Evolutionary conservation across 2,329 filamentous ascomycete genomes (phyloP).

Genomic region (Calonectria pteridis): DNA sequence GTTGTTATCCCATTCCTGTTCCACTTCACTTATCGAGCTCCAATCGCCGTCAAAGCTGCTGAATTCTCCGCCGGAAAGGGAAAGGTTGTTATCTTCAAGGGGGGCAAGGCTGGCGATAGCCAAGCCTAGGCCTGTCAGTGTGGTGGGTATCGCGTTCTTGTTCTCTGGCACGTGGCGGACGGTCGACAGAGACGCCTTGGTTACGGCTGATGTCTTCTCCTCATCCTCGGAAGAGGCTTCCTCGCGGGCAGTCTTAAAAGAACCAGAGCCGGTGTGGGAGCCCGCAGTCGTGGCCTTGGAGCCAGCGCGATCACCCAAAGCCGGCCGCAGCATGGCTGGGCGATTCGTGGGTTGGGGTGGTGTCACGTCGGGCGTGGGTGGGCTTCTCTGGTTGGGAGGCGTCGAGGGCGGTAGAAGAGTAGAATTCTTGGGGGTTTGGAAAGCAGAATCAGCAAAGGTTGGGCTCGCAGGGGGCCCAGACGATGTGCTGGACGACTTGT

Average conservation of each 20-base stretch:
- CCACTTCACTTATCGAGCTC: conserved; percentile 61
- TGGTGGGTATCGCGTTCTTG: conserved; percentile 27
- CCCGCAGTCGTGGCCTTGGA: conserved; percentile 69
- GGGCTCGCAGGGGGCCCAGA: conserved; percentile 59
- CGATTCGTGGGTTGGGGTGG: conserved; percentile 69
- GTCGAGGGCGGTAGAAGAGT: conserved; percentile 64
- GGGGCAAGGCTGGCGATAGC: conserved; percentile 58
- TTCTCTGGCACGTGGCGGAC: conserved; percentile 54
- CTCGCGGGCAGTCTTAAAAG: conserved; percentile 79
- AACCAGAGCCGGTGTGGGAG: conserved; percentile 76
- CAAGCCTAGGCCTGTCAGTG: conserved; percentile 55
- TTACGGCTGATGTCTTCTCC: conserved; percentile 56
- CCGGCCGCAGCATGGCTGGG: conserved; percentile 60
- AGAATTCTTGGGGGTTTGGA: conserved; percentile 54
- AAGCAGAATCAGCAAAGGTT: conserved; percentile 52
- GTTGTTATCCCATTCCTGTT: conserved; percentile 68
- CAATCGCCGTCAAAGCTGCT: conserved; percentile 71
- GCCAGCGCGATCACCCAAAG: conserved; percentile 60
- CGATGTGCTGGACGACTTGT: conserved; percentile 66
- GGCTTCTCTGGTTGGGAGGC: conserved; percentile 74
- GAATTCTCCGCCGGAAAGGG: conserved; percentile 62
- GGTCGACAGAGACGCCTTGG: conserved; percentile 59
- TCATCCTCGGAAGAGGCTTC: conserved; percentile 73
- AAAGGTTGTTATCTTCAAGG: conserved; percentile 55
- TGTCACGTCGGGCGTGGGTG: conserved; percentile 81